Evolutionary conservation across 306 rosid genomes (phyloP), one percentile per base, ranked within the genome.

Genomic region (Glycine soja): DNA sequence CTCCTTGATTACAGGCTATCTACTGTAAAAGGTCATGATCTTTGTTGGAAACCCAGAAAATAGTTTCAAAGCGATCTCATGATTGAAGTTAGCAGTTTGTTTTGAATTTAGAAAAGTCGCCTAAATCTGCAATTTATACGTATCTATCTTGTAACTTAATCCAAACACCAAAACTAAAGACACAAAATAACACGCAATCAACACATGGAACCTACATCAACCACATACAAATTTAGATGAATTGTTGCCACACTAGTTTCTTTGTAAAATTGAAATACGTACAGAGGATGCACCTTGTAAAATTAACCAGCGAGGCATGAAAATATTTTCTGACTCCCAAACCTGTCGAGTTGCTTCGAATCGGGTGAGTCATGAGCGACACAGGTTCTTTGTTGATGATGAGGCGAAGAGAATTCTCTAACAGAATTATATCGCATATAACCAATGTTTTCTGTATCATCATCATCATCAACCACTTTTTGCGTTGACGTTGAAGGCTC

Each of bases 281-380:
- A 65, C 36, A 72, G 36, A 56, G 10, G 54, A 46, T 83, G n/a
- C 24, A 75, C 42, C 71, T 72, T 48, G 40, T 36, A 36, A 0
- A 19, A 64, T 13, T 51, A 40, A 43, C 85, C 67, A 56, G 56
- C 72, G 18, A 64, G 5, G 12, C 86, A 67, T 4, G 76, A 62
- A 76, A 77, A 38, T 2, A 78, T 47, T 66, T 67, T 82, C 0
- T 19, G 89, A 70, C 86, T 82, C 56, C 77, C 36, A 58, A 59
- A 58, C 61, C 69, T 75, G 57, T 12, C 54, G 0, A 82, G 32
- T 50, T 82, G 83, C 62, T 82, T 82, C 47, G 82, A 61, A 67
- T 19, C 0, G 12, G 65, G 76, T 34, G 83, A 78, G 12, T 10
- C 75, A 1, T 24, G 30, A 58, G 50, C 36, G 45, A 16, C 14